A percentile compares a stretch with the other conserved stretches of the same genome.
Conservation (phyloP, 345 rosid genomes). For the Conringia planisiliqua region DNA sequence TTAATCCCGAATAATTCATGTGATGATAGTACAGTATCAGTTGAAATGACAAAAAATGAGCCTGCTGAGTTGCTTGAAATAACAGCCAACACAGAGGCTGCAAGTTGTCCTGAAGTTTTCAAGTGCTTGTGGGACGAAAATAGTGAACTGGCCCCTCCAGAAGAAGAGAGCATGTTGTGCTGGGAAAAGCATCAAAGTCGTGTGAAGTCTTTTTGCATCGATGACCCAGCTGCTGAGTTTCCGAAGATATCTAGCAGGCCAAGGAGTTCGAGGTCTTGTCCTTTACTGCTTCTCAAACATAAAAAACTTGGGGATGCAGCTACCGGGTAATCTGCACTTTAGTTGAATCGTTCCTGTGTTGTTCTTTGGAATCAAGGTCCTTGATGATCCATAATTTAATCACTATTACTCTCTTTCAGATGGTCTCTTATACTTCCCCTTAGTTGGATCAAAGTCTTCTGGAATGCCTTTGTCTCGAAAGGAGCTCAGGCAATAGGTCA, state of each 20-base stretch:
- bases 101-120: constrained; percentile 17
- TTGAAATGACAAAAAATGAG: constrained; percentile 28
- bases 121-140: constrained; percentile 63
- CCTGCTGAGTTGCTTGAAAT: constrained; percentile 23
- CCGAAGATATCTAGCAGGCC: constrained; percentile 33
- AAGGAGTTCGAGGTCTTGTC: constrained; percentile 61
- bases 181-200: constrained; percentile 54
- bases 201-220: constrained; percentile 55
- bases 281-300: constrained; percentile 64
- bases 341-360: constrained; percentile 8
- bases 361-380: neutral
- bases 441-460: constrained; percentile 76
- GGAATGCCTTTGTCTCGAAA: constrained; percentile 58
- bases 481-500: constrained; percentile 82
- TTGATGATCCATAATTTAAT: neutral
- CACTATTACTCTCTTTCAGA: constrained; percentile 41
- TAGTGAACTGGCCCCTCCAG: constrained; percentile 44
- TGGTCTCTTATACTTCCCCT: constrained; percentile 85
- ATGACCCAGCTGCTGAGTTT: constrained; percentile 33
- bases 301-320: constrained; percentile 34
- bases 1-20: constrained; percentile 25
- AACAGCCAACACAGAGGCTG: constrained; percentile 26
- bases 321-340: constrained; percentile 49
- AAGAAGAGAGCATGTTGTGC: constrained; percentile 62
- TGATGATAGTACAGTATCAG: constrained; percentile 28